Evolutionary conservation across 2,329 filamentous ascomycete species (phyloP).

Genomic region (Ceratocystis eucalypticola): DNA sequence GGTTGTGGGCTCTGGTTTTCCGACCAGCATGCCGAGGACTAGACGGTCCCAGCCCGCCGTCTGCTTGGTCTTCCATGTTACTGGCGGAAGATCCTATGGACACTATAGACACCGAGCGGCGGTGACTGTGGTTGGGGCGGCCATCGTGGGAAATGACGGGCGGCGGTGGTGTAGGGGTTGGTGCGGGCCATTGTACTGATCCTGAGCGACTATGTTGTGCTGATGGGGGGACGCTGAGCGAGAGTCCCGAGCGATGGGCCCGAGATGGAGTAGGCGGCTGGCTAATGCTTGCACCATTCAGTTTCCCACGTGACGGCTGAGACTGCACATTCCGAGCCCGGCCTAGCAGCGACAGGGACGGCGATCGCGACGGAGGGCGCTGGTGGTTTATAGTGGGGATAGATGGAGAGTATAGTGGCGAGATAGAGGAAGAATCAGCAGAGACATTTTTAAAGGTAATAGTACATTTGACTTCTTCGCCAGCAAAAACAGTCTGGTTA

Average conservation of each 20-base stretch:
- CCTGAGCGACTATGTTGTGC: slow-evolving; percentile 34
- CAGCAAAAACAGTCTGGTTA: slow-evolving; percentile 87
- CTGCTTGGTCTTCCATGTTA: slow-evolving; percentile 34
- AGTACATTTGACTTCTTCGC: slow-evolving; percentile 87
- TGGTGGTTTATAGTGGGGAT: slow-evolving; percentile 23
- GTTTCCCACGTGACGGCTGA: slow-evolving; percentile 32
- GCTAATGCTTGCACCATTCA: slow-evolving; percentile 24
- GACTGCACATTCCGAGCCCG: slow-evolving; percentile 30
- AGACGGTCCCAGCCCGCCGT: slow-evolving; percentile 7
- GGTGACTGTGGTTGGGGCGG: slow-evolving; percentile 32
- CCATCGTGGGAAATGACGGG: slow-evolving; percentile 22
- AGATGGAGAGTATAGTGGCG: slow-evolving; percentile 2
- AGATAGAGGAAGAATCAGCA: slow-evolving; percentile 25
- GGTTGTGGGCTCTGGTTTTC: slow-evolving; percentile 46
- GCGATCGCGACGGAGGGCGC: slow-evolving; percentile 28
- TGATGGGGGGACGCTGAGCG: slow-evolving; percentile 41
- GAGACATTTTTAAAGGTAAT: slow-evolving; percentile 91
- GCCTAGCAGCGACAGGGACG: slow-evolving; percentile 31
- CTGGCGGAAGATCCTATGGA: slow-evolving; percentile 51
- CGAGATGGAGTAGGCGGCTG: slow-evolving; percentile 28
- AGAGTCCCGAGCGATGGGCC: slow-evolving; percentile 56
- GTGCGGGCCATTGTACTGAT: slow-evolving; percentile 35
- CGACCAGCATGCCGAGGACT: slow-evolving; percentile 14
- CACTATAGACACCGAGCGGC: slow-evolving; percentile 68
- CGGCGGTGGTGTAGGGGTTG: slow-evolving; percentile 23